phyloP scores from a whole-genome alignment of 208 protist genomes.

The Angomonas ambiguus region DNA sequence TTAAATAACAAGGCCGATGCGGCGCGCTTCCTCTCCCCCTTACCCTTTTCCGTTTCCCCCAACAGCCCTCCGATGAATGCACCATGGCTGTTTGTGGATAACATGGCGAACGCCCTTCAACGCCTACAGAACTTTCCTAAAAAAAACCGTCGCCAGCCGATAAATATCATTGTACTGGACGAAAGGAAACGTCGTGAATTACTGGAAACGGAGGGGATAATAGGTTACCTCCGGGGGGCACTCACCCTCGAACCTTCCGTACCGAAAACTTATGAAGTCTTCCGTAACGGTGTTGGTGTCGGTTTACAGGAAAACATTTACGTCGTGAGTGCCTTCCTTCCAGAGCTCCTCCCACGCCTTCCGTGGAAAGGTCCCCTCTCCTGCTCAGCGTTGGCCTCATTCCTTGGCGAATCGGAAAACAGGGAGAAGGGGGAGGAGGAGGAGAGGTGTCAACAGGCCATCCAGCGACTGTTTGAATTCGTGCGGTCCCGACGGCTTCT shows the following conservation, averaged over 20 bases:
- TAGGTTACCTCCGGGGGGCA: too few species aligned
- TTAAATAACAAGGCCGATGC: background rate
- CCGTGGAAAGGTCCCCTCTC: constrained; percentile 2
- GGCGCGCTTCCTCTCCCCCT: background rate
- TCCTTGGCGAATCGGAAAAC: background rate
- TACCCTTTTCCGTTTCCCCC: background rate
- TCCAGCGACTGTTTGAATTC: background rate
- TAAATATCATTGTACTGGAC: background rate
- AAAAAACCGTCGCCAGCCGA: background rate
- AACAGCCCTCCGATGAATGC: background rate
- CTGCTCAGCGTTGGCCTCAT: background rate
- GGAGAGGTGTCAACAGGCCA: background rate
- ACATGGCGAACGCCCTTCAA: too few species aligned
- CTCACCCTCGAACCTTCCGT: too few species aligned
- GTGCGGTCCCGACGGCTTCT: background rate
- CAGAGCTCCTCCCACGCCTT: background rate
- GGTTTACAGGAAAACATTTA: constrained; percentile 1
- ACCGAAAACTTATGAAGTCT: too few species aligned
- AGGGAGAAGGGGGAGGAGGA: too few species aligned
- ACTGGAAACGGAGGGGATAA: too few species aligned
- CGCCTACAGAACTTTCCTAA: too few species aligned
- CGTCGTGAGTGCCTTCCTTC: background rate
- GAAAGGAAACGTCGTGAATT: background rate
- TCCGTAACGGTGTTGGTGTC: too few species aligned
- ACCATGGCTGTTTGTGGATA: too few species aligned